These are phyloP conservation scores for Yamadazyma akitaensis DNA, from an alignment of 805 yeast genomes.

Conservation along the genomic window DNA sequence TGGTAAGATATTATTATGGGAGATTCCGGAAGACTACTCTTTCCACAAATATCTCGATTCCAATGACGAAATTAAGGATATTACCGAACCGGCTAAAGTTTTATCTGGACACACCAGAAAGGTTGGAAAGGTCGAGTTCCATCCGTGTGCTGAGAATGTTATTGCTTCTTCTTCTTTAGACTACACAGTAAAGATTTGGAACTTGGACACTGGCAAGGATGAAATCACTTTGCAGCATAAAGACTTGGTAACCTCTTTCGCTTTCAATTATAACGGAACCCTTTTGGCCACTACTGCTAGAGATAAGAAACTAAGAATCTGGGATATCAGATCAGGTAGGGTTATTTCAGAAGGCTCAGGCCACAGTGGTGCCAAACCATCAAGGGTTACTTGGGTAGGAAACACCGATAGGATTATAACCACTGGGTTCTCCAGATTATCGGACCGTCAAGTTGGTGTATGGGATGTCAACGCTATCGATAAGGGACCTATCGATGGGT, in stretches of 20 bases:
- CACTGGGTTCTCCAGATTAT: conserved; percentile 88
- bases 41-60: conserved; percentile 56
- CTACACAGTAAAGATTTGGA: conserved; percentile 89
- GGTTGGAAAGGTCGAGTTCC: conserved; percentile 88
- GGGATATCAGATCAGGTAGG: conserved; percentile 81
- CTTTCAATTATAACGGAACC: conserved; percentile 88
- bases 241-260: conserved; percentile 89
- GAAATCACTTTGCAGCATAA: conserved; percentile 75
- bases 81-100: conserved; percentile 60
- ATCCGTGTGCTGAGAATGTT: conserved; percentile 83
- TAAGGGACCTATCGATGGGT: conserved; percentile 87
- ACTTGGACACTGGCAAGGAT: conserved; percentile 70
- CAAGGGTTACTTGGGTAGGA: conserved; percentile 90
- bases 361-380: conserved; percentile 88
- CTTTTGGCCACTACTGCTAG: conserved; percentile 84
- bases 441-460: conserved; percentile 92
- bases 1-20: conserved; percentile 81
- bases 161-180: conserved; percentile 90
- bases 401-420: conserved; percentile 80
- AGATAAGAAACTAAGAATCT: conserved; percentile 84
- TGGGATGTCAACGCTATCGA: conserved; percentile 81
- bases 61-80: conserved; percentile 60
- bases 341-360: conserved; percentile 81
- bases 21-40: conserved; percentile 77
- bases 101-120: conserved; percentile 87